Conservation (phyloP, 164 flowering plant genomes). For the Hamamelis virginiana region DNA sequence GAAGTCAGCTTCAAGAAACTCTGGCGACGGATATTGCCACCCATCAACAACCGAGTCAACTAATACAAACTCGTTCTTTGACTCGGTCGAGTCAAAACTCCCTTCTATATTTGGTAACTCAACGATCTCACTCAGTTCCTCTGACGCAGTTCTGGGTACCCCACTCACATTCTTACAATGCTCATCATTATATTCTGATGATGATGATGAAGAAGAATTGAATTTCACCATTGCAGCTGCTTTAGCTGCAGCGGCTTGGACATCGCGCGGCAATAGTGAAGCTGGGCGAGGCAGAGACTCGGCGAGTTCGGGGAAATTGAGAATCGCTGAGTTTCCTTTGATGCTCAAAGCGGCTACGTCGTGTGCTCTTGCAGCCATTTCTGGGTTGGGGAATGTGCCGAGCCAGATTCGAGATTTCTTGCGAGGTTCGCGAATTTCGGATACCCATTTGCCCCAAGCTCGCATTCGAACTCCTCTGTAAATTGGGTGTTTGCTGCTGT, state of each 20-base stretch:
- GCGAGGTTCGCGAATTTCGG: constrained; percentile 85
- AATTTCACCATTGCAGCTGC: constrained; percentile 71
- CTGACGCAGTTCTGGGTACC: constrained; percentile 21
- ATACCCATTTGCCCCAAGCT: constrained; percentile 92
- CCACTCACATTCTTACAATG: constrained; percentile 1
- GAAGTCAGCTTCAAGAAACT: constrained; percentile 19
- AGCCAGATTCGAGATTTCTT: constrained; percentile 92
- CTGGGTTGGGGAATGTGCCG: constrained; percentile 74
- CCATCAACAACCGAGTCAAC: constrained; percentile 39
- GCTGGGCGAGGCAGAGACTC: constrained; percentile 57
- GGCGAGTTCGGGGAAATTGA: constrained; percentile 75
- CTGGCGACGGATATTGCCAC: constrained; percentile 35
- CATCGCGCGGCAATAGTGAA: constrained; percentile 52
- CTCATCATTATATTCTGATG: constrained; percentile 13
- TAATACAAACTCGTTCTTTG: constrained; percentile 24
- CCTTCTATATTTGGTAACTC: constrained; percentile 56
- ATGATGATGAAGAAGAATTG: constrained; percentile 8
- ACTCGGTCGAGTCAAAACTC: constrained; percentile 26
- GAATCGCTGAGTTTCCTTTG: constrained; percentile 65
- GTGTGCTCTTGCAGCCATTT: constrained; percentile 93
- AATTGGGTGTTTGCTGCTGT: constrained; percentile 50
- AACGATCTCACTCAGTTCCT: constrained; percentile 61
- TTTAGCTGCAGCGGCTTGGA: constrained; percentile 71
- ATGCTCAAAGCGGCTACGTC: constrained; percentile 75
- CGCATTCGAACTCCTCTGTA: constrained; percentile 83